Evolutionary conservation across 1,139 yeast genomes (phyloP).

Genomic region (Suhomyces panamericanus): DNA sequence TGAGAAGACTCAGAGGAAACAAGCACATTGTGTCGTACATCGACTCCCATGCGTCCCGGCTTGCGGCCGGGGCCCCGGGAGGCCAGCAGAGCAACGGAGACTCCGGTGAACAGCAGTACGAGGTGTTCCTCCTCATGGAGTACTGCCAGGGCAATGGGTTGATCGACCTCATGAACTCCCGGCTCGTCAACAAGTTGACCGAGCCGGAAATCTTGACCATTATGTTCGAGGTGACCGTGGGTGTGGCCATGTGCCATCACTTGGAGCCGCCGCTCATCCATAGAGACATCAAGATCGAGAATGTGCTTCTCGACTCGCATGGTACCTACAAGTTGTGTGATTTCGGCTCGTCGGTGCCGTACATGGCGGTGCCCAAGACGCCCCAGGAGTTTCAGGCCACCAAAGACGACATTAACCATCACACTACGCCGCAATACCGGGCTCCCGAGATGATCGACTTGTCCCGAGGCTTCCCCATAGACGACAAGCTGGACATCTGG

Average conservation of each 20-base stretch:
- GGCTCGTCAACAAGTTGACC: slow-evolving; percentile 75
- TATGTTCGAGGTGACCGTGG: slow-evolving; percentile 79
- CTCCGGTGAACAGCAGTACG: slow-evolving; percentile 54
- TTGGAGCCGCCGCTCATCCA: slow-evolving; percentile 80
- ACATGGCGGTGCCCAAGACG: slow-evolving; percentile 62
- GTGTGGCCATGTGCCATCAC: slow-evolving; percentile 87
- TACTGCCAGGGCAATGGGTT: slow-evolving; percentile 83
- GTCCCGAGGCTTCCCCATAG: slow-evolving; percentile 79
- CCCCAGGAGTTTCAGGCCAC: slow-evolving; percentile 65
- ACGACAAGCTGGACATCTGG: slow-evolving; percentile 96
- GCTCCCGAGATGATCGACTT: slow-evolving; percentile 97
- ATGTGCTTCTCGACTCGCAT: slow-evolving; percentile 75
- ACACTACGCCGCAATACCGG: slow-evolving; percentile 97
- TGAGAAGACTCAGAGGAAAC: slow-evolving; percentile 77
- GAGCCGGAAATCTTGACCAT: slow-evolving; percentile 82
- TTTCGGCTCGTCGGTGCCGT: slow-evolving; percentile 87
- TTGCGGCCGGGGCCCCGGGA: slow-evolving; percentile 21
- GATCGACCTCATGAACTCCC: slow-evolving; percentile 91
- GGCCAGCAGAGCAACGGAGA: slow-evolving; percentile 29
- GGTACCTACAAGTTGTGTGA: slow-evolving; percentile 85
- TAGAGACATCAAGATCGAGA: slow-evolving; percentile 93
- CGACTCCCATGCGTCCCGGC: slow-evolving; percentile 92
- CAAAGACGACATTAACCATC: slow-evolving; percentile 81
- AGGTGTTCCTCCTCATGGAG: slow-evolving; percentile 91
- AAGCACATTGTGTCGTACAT: slow-evolving; percentile 82